Conservation (phyloP, 352 stramenopile species). For the Phytophthora pinifolia region DNA sequence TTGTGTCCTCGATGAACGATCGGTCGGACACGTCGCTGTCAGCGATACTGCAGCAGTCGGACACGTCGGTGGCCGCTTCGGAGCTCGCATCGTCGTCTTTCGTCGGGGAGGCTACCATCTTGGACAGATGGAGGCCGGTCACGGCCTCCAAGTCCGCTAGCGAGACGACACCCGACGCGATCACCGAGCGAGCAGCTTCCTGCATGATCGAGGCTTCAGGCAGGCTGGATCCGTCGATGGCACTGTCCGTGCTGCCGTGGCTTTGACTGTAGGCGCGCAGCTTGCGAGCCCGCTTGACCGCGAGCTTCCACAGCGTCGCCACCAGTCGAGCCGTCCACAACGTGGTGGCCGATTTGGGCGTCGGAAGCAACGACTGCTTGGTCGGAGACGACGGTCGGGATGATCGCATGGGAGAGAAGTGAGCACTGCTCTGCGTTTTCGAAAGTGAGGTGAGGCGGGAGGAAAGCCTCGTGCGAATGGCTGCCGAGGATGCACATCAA, state of each 20-base stretch:
- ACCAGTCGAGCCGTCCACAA: slow-evolving; percentile 30
- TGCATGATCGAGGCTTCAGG: slow-evolving; percentile 25
- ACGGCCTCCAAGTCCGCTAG: slow-evolving; percentile 30
- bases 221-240: not conserved
- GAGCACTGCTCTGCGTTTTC: slow-evolving; percentile 11
- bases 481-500: too few relatives aligned
- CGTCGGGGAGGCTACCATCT: not conserved
- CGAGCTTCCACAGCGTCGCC: slow-evolving; percentile 31
- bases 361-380: too few relatives aligned
- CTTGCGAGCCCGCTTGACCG: slow-evolving; percentile 22
- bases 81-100: slow-evolving; percentile 30
- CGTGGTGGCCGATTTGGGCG: too few relatives aligned
- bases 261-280: slow-evolving; percentile 8
- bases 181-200: slow-evolving; percentile 24
- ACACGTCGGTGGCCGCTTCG: slow-evolving; percentile 24
- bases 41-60: slow-evolving; percentile 23
- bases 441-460: slow-evolving; percentile 15
- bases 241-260: slow-evolving; percentile 3
- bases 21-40: slow-evolving; percentile 18
- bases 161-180: slow-evolving; percentile 29
- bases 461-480: slow-evolving; percentile 1
- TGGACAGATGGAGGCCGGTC: slow-evolving; percentile 25
- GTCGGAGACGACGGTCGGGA: slow-evolving; percentile 10
- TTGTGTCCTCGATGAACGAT: slow-evolving; percentile 6
- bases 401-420: slow-evolving; percentile 16